A percentile compares a stretch with the other conserved stretches of the same genome.
phyloP scores from a whole-genome alignment of 2,329 filamentous ascomycete species.

The Cordyceps fumosorosea region DNA sequence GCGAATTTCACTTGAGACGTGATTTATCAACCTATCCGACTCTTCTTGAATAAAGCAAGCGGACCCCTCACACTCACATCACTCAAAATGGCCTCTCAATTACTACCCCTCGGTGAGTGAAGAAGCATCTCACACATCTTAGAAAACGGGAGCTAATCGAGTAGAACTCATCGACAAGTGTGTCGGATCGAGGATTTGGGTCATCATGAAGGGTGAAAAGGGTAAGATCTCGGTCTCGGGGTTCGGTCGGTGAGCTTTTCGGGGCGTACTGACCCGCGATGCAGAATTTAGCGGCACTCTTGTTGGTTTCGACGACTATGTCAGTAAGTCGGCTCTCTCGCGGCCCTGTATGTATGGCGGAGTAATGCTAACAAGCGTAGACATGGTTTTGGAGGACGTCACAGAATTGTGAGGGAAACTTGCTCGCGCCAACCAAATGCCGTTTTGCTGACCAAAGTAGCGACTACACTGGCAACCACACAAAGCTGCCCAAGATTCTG shows the following conservation, averaged over 20 bases:
- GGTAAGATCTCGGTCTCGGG: constrained; percentile 42
- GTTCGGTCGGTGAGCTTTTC: not conserved
- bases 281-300: constrained; percentile 92
- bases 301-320: constrained; percentile 96
- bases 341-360: no score
- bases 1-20: not conserved
- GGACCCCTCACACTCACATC: not conserved
- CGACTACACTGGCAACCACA: constrained; percentile 83
- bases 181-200: constrained; percentile 95
- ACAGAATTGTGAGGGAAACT: constrained; percentile 68
- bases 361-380: constrained; percentile 39
- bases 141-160: constrained; percentile 17
- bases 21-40: not conserved
- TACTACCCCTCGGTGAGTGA: constrained; percentile 60
- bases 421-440: not conserved
- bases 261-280: constrained; percentile 15
- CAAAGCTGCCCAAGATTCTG: constrained; percentile 87
- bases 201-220: constrained; percentile 99
- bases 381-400: constrained; percentile 97
- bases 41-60: not conserved
- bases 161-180: constrained; percentile 98
- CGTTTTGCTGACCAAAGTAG: constrained; percentile 41
- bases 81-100: constrained; percentile 61
- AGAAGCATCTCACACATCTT: not conserved
- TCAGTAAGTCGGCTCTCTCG: constrained; percentile 65